A percentile compares a stretch with the other conserved stretches of the same genome.
These are phyloP conservation scores for Vanderwaltozyma polyspora DNA, from an alignment of 805 yeast genomes.

Conservation along the genomic window DNA sequence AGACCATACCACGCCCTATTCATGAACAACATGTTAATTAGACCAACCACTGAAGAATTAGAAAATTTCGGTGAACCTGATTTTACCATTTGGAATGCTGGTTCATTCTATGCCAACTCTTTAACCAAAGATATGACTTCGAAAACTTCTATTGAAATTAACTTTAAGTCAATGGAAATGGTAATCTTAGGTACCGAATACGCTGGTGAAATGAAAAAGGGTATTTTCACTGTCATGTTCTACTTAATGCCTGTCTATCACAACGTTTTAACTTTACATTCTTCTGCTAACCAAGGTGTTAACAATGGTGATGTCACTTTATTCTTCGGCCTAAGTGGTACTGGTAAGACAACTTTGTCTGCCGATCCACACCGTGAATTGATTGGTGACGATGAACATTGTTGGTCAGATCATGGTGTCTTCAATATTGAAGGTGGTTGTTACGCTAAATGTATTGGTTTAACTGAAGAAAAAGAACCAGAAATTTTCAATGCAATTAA, in stretches of 20 bases:
- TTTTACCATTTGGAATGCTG: constrained; percentile 96
- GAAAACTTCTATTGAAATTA: constrained; percentile 87
- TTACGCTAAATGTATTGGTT: constrained; percentile 92
- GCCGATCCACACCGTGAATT: constrained; percentile 90
- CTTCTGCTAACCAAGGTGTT: constrained; percentile 86
- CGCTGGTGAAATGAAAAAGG: constrained; percentile 99
- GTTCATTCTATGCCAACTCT: constrained; percentile 96
- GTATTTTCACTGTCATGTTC: constrained; percentile 97
- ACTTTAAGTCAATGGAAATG: constrained; percentile 97
- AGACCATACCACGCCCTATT: constrained; percentile 97
- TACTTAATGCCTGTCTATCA: constrained; percentile 94
- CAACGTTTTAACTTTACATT: constrained; percentile 85
- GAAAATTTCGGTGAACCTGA: constrained; percentile 91
- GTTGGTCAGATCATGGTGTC: constrained; percentile 98
- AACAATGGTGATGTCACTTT: constrained; percentile 77
- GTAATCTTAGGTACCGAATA: constrained; percentile 96
- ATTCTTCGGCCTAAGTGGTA: constrained; percentile 94
- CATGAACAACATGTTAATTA: constrained; percentile 96
- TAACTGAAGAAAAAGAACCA: constrained; percentile 88
- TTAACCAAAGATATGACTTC: constrained; percentile 97
- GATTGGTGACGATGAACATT: constrained; percentile 98
- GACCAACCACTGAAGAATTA: constrained; percentile 86
- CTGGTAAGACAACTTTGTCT: constrained; percentile 94
- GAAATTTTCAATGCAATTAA: constrained; percentile 91
- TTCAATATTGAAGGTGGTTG: constrained; percentile 99